Evolutionary conservation across 2,329 filamentous ascomycete genomes (phyloP), one percentile per base, ranked within the genome.

Genomic region (Onygenales sp.): DNA sequence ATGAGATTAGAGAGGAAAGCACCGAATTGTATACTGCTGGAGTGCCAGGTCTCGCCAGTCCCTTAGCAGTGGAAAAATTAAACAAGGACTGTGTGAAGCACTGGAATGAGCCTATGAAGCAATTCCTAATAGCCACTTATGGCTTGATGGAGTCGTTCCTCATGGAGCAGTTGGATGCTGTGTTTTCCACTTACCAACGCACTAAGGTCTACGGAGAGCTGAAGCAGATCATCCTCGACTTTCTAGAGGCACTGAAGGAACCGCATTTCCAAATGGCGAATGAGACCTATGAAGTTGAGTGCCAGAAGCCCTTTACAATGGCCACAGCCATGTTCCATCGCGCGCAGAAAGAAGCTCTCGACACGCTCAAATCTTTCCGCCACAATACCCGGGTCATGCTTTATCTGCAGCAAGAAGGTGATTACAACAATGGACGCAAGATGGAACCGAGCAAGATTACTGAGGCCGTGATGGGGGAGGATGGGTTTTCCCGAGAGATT

Each of bases 31-130:
- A 77, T 31, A 74, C 73, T 14, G 77, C 80, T 0, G 82, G 83
- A 0, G 74, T 83, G 59, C 82, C 81, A 0, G 77, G 78, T 6
- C 73, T 82, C 0, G 78, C 82, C 0, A 78, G 83, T 0, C 76
- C 79, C 0, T 78, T 80, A 39, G 82, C 85, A 0, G 81, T 84
- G 21, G 77, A 83, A 32, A 72, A 73, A 0, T 71, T 87, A 13
- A 82, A 79, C 45, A 70, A 75, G 13, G 69, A 78, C n/a, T 78
- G 79, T 0, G 77, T 87, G 1, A 63, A 66, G 7, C 77, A 80
- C 1, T 88, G 85, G 85, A 62, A 74, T 1, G 61, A 61, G 0
- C 82, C 82, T 0, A 72, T 84, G 46, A 63, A 74, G 0, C 70
- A 56, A 0, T 74, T 75, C 32, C 56, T 75, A 1, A 43, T 47